Base-by-base conservation (phyloP, 2,329 filamentous ascomycete genomes). In the Sordariomycetes sp. region DNA sequence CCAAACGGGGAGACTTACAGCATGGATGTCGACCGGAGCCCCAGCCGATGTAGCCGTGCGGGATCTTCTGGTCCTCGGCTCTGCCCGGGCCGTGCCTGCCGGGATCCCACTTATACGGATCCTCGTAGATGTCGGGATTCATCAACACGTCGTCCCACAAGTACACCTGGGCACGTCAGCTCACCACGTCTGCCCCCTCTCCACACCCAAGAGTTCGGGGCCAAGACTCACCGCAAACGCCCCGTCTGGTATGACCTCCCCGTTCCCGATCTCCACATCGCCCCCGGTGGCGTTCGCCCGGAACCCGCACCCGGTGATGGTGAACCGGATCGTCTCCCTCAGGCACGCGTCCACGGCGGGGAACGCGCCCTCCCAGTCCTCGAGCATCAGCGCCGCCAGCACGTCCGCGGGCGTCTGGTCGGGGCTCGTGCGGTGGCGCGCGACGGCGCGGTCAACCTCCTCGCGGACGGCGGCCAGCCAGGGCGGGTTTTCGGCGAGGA, bases 311-410 rank as follows among this genome's bases (percentile, higher is more conserved):
- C 80, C 80, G 0, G 72, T 66, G 8, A 75, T 62, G 35, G 75
- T 74, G 25, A 83, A 62, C 2, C 81, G 75, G 59, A 85, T 81
- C 16, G 72, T 74, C 60, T 85, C 81, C 48, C 74, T 72, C 43
- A 84, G 68, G 53, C 75, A 79, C 28, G 80, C 59, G 59, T 81
- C 76, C 35, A 83, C 69, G 6, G 74, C 60, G 0, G 79, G 78
- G 60, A 85, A 82, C 20, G 79, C 76, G 14, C 65, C 56, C 64
- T 84, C 80, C 80, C 80, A 85, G 0, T 74, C 76, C 16, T 81
- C 77, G 32, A 81, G 65, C 0, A 73, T 71, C 0, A 85, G 67
- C 2, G 69, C 64, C 40, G 70, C 66, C 1, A 84, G 68, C 3
- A 74, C 64, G 25, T 75, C 71, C 25, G 62, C 62, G 0, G 67